Percentiles rank a stretch among this genome's conserved stretches.
Conservation (phyloP, 768 basidiomycete genomes). For the Boletus rubescentipes region DNA sequence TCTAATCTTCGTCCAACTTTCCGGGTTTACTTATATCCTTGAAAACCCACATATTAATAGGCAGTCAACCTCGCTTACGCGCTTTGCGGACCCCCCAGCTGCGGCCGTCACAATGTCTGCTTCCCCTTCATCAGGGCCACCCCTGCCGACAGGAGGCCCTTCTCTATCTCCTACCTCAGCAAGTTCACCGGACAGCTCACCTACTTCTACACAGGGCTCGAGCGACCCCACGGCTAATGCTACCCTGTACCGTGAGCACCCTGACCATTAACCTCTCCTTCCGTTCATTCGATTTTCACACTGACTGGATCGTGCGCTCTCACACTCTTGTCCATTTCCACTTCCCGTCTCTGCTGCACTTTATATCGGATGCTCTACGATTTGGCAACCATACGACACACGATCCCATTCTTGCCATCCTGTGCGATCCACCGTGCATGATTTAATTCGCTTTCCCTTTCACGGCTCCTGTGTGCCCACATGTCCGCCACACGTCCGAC, state of each 20-base stretch:
- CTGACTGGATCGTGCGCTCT: constrained; percentile 10
- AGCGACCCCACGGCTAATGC: constrained; percentile 20
- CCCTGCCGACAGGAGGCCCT: not conserved
- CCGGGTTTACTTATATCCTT: not conserved
- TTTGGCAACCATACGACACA: not conserved
- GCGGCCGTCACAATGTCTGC: constrained; percentile 14
- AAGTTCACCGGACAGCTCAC: not conserved
- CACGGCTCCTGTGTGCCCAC: not conserved
- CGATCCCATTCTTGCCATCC: not conserved
- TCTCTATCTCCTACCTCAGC: not conserved
- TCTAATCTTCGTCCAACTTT: not conserved
- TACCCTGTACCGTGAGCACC: constrained; percentile 28
- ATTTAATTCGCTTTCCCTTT: not conserved
- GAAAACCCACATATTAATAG: constrained; percentile 20
- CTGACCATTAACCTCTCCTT: not conserved
- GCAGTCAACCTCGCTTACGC: not conserved
- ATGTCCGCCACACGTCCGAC: not conserved
- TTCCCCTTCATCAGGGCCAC: not conserved
- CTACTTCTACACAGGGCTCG: not conserved
- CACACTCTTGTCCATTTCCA: constrained; percentile 3
- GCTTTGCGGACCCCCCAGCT: not conserved
- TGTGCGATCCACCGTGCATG: constrained; percentile 5
- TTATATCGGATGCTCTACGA: not conserved
- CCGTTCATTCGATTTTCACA: constrained; percentile 15
- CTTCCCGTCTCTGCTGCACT: not conserved